Percentiles rank a stretch among this genome's conserved stretches.
Conservation (phyloP, 352 stramenopile species). For the Pythium volutum region DNA sequence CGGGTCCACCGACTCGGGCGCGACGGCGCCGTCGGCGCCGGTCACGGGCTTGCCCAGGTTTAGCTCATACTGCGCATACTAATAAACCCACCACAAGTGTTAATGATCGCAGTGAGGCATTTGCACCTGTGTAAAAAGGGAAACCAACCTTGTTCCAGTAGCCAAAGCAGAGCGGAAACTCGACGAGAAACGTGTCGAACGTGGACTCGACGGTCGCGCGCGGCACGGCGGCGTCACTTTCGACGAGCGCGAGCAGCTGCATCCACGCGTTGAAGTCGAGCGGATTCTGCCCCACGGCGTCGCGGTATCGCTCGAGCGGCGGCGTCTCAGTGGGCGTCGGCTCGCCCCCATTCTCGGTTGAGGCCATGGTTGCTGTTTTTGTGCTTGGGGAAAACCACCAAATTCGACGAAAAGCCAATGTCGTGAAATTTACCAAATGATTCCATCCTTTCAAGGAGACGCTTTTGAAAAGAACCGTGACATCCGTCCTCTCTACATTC, state of each 20-base stretch:
- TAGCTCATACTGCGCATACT: conserved; percentile 77
- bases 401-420: no score
- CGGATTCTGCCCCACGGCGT: conserved; percentile 59
- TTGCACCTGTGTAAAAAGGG: neutral
- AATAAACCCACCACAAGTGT: neutral
- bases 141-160: conserved; percentile 81
- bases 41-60: conserved; percentile 33
- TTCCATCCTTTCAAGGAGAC: no score
- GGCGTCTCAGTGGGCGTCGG: conserved; percentile 17
- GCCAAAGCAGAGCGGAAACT: conserved; percentile 82
- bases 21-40: conserved; percentile 27
- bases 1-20: conserved; percentile 34
- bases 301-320: conserved; percentile 46
- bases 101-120: neutral
- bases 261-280: conserved; percentile 83
- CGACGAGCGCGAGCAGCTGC: conserved; percentile 63
- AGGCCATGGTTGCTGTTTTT: neutral
- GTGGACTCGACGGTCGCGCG: conserved; percentile 60
- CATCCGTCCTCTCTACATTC: neutral
- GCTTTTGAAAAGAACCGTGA: no score
- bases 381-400: neutral
- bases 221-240: conserved; percentile 48
- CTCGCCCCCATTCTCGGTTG: conserved; percentile 4
- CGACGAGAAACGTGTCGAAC: conserved; percentile 64
- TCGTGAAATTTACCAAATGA: neutral